Evolutionary conservation across 805 yeast genomes (phyloP).

Genomic region (Lachancea waltii): DNA sequence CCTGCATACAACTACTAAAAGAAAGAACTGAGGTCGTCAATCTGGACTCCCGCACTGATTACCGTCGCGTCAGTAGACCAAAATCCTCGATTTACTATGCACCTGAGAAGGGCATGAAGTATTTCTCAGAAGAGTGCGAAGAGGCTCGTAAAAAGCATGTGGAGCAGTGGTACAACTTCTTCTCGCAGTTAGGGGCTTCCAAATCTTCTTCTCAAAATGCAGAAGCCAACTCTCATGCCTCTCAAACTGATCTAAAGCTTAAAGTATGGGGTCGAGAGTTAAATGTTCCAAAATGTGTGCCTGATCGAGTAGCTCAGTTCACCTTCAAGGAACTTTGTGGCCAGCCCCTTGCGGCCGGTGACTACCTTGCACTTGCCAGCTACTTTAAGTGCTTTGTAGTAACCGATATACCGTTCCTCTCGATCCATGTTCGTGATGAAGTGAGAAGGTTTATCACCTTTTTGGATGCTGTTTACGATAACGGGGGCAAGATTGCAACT

Average conservation of each 20-base stretch:
- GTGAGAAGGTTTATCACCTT: constrained; percentile 91
- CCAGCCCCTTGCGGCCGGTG: constrained; percentile 85
- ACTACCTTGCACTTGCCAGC: constrained; percentile 76
- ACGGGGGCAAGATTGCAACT: constrained; percentile 79
- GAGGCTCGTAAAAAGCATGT: constrained; percentile 55
- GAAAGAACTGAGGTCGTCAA: constrained; percentile 66
- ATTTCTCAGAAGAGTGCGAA: constrained; percentile 44
- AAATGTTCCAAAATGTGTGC: constrained; percentile 66
- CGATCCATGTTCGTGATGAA: constrained; percentile 71
- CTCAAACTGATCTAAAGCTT: constrained; percentile 28
- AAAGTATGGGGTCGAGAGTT: constrained; percentile 87
- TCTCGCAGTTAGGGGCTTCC: constrained; percentile 48
- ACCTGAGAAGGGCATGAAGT: constrained; percentile 59
- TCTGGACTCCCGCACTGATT: constrained; percentile 88
- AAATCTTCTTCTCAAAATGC: constrained; percentile 17
- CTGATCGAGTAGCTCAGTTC: constrained; percentile 82
- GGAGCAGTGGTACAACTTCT: constrained; percentile 71
- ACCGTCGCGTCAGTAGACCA: constrained; percentile 83
- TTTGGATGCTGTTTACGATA: constrained; percentile 91
- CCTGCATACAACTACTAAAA: constrained; percentile 80
- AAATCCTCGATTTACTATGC: constrained; percentile 68
- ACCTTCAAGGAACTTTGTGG: constrained; percentile 85
- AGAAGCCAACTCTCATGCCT: constrained; percentile 11
- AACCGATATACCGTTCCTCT: constrained; percentile 85
- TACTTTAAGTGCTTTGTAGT: constrained; percentile 73